Evolutionary conservation across 495 filamentous ascomycete species (phyloP), one percentile per base, ranked within the genome.

Genomic region (Hyaloscypha bicolor): DNA sequence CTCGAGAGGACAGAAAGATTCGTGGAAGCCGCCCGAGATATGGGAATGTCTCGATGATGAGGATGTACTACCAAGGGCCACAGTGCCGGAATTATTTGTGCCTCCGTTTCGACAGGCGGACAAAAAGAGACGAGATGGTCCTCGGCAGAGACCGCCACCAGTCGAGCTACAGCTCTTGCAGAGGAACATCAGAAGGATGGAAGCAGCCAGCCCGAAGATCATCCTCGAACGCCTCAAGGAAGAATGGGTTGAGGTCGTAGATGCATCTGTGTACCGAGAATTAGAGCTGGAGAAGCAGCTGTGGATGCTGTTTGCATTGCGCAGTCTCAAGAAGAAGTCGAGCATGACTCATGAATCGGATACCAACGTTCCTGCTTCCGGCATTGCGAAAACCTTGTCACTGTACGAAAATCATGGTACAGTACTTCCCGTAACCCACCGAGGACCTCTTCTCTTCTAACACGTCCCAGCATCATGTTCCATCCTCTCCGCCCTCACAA

Each of bases 161-260:
- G 30, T 63, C 19, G 71, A 71, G 60, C 29, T 70, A 8, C 45
- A 64, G 5, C 63, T 67, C 30, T 53, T 83, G 35, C 76, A 81
- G 65, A 73, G 73, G 11, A 77, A 81, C 58, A 74, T 82, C 53
- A 69, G 72, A 55, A 74, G 76, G 60, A 82, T 85, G 81, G 77
- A 76, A 0, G 74, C 77, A 4, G 79, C 81, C 9, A 79, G 73
- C 58, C 70, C 77, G 4, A 73, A 80, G 55, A 76, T 79, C 29
- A 76, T 80, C 57, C 75, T 83, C 3, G 74, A 74, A 61, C 75
- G 80, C n/a, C 73, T 85, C 32, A 79, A 73, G n/a, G 78, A 82
- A 58, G 74, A 75, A 51, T 81, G 77, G 76, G 74, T 76, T 2
- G 71, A 74, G 30, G 67, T 78, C 14, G 63, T 74, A 3, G 80